Percentiles rank a stretch among this genome's conserved stretches.
Conservation (phyloP, 225 moss, liverwort and hornwort genomes). For the Climacium dendroides region DNA sequence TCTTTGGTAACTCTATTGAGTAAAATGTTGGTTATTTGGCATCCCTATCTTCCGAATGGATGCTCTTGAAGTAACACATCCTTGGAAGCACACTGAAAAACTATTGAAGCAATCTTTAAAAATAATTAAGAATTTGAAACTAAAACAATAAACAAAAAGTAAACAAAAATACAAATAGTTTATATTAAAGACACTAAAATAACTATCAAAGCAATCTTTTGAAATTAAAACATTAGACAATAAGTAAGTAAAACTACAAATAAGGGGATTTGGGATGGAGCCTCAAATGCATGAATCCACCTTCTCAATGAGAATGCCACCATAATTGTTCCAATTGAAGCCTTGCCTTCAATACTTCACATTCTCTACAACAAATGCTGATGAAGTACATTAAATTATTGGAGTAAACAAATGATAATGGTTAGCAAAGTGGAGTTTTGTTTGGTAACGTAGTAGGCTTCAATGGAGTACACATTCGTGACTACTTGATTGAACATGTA, state of each 20-base stretch:
- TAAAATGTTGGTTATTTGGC: no score
- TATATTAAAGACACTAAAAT: no score
- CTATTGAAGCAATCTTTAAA: no score
- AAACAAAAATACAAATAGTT: not conserved
- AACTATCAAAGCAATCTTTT: no score
- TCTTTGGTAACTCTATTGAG: no score
- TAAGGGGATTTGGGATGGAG: not conserved
- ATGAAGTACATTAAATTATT: not conserved
- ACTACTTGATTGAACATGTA: not conserved
- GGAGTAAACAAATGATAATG: not conserved
- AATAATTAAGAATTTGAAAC: not conserved
- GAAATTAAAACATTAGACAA: not conserved
- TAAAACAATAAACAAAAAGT: not conserved
- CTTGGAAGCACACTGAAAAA: no score
- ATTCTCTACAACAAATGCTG: not conserved
- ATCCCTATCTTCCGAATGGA: no score
- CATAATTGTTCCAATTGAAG: accelerated
- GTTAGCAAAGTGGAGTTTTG: not conserved
- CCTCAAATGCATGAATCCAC: not conserved
- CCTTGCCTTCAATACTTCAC: not conserved
- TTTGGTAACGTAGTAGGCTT: accelerated
- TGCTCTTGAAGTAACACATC: no score
- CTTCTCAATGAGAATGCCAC: accelerated
- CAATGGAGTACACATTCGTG: accelerated
- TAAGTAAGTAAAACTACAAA: not conserved